Evolutionary conservation across 2,329 filamentous ascomycete genomes (phyloP).

Genomic region (Ceratocystiopsis brevicomis): DNA sequence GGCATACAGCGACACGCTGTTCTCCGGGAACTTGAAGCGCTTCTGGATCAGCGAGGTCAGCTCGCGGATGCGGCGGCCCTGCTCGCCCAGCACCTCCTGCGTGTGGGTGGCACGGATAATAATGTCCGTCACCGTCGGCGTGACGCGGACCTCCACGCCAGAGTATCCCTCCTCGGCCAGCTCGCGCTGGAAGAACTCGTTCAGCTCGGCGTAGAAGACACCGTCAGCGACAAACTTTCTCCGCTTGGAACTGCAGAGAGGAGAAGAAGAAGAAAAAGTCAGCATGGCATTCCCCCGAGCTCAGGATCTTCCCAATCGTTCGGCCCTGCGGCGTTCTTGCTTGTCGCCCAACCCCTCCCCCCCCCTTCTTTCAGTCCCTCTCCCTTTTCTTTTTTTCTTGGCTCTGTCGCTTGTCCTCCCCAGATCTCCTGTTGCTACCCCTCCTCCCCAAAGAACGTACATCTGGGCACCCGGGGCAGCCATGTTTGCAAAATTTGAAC

Average conservation of each 20-base stretch:
- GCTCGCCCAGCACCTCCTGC: constrained; percentile 98
- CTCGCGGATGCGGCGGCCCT: constrained; percentile 98
- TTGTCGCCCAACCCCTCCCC: too few species aligned
- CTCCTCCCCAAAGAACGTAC: constrained; percentile 24
- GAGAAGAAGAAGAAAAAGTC: not conserved
- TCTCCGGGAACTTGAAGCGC: constrained; percentile 99
- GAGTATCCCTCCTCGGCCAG: constrained; percentile 99
- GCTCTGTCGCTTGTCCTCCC: not conserved
- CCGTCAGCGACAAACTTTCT: constrained; percentile 94
- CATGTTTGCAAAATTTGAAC: constrained; percentile 23
- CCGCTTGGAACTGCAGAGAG: constrained; percentile 54
- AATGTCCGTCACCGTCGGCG: constrained; percentile 99
- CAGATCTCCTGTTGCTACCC: not conserved
- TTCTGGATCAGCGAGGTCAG: constrained; percentile 99
- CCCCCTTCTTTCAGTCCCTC: not conserved
- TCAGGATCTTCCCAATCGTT: not conserved
- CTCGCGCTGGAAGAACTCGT: constrained; percentile 99
- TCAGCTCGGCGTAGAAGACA: constrained; percentile 99
- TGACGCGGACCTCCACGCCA: constrained; percentile 98
- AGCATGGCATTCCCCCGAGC: constrained; percentile 1
- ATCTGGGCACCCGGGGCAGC: constrained; percentile 43
- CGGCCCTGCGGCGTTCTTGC: too few species aligned
- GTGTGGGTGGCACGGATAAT: constrained; percentile 99
- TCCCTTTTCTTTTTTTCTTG: not conserved
- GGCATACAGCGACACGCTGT: constrained; percentile 98